Evolutionary conservation across 2,329 filamentous ascomycete genomes (phyloP), one percentile per base, ranked within the genome.

Genomic region (Botrytis deweyae): DNA sequence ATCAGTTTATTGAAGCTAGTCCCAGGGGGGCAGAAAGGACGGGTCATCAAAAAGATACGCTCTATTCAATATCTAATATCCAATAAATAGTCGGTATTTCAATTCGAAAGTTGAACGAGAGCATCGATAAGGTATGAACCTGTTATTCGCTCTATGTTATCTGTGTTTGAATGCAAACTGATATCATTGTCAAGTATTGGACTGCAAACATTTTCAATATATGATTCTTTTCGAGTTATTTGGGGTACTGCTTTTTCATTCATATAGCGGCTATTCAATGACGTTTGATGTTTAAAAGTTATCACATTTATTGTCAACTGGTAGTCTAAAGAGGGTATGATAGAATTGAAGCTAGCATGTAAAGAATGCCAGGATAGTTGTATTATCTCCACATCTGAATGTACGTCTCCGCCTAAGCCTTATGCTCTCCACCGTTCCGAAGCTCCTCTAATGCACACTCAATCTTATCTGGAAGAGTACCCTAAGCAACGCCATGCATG

Each of bases 281-380:
- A 42, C n/a, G 63, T 42, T 14, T 12, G 42, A 18, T 29, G 58
- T n/a, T 33, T 9, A 29, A 10, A 29, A 33, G 38, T 58, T 14
- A 42, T 69, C 49, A 69, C 66, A n/a, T 55, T 55, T 38, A 58
- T 29, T 58, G n/a, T 49, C 66, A 44, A 29, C 14, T 25, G 66
- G 12, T 42, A 25, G 29, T 42, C 10, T 69, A 36, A 71, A 64
- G 7, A 42, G 42, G 44, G 63, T 72, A 59, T 72, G 36, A 52
- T 46, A 61, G 63, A 68, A 69, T 68, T 68, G 52, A 67, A 72
- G 46, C 63, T 72, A 69, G 71, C 71, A 68, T 40, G 38, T 58
- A 72, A 61, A 29, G 18, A 52, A 42, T 46, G 71, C 71, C 42
- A 72, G 52, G 55, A 49, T 29, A 40, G 71, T 52, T 69, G 68